Evolutionary conservation across 148 eudicot genomes (phyloP).

Genomic region (Pouteria glomerata): DNA sequence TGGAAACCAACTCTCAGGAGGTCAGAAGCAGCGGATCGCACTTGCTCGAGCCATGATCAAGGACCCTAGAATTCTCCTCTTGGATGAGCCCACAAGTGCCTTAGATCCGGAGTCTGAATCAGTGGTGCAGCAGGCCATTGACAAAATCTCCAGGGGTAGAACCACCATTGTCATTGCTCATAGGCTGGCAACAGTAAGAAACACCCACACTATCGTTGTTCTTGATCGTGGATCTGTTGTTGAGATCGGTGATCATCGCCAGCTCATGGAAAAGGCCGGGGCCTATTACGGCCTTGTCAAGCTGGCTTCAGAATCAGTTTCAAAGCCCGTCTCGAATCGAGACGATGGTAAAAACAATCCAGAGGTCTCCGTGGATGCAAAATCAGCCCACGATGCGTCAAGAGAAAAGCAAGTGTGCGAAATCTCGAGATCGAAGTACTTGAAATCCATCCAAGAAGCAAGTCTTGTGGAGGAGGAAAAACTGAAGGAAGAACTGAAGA

Average conservation of each 20-base stretch:
- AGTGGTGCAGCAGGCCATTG: constrained; percentile 46
- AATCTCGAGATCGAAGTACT: constrained; percentile 22
- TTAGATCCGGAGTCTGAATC: constrained; percentile 42
- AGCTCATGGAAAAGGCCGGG: constrained; percentile 42
- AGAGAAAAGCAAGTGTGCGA: constrained; percentile 16
- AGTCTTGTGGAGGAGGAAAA: constrained; percentile 15
- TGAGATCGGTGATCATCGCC: constrained; percentile 37
- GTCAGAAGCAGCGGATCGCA: constrained; percentile 50
- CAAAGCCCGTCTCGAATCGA: constrained; percentile 10
- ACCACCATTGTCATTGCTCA: constrained; percentile 54
- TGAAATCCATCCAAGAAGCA: constrained; percentile 19
- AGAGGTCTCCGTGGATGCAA: constrained; percentile 14
- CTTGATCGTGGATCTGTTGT: constrained; percentile 39
- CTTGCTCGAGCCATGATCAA: constrained; percentile 55
- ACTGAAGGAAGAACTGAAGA: constrained; percentile 2
- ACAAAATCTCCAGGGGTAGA: constrained; percentile 35
- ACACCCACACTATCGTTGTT: constrained; percentile 35
- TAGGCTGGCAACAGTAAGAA: constrained; percentile 44
- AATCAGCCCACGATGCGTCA: constrained; percentile 14
- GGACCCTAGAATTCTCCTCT: constrained; percentile 39
- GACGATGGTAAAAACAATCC: not conserved
- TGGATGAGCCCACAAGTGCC: constrained; percentile 55
- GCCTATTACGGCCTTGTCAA: constrained; percentile 31
- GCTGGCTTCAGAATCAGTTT: constrained; percentile 37
- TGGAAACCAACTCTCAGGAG: constrained; percentile 49